Evolutionary conservation across 306 rosid genomes (phyloP).

Genomic region (Prunus padus): DNA sequence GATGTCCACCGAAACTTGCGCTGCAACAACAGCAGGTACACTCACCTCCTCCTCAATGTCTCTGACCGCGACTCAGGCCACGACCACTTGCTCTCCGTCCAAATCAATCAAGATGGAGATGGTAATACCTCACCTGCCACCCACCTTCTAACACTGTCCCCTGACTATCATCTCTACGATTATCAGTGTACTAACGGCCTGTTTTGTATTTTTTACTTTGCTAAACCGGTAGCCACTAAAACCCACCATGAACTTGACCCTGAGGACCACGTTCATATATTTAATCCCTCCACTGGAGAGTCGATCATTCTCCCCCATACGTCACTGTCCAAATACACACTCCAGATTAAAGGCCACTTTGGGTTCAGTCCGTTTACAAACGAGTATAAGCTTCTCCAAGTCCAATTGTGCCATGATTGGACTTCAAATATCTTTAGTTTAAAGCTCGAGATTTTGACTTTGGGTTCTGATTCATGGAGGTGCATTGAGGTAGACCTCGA

Average conservation of each 20-base stretch:
- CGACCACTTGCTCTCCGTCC: not conserved
- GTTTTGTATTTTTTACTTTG: not conserved
- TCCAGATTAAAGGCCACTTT: not conserved
- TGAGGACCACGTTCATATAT: not conserved
- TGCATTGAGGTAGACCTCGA: not conserved
- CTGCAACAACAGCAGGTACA: not conserved
- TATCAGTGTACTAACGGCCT: not conserved
- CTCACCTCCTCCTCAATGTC: not conserved
- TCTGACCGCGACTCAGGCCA: not conserved
- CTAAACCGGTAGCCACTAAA: too few relatives aligned
- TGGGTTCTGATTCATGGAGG: slow-evolving; percentile 7
- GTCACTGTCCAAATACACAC: not conserved
- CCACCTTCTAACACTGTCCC: slow-evolving; percentile 5
- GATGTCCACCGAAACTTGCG: not conserved
- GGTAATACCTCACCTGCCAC: not conserved
- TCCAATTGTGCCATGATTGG: not conserved
- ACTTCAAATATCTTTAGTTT: not conserved
- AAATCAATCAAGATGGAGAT: not conserved
- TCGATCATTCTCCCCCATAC: not conserved
- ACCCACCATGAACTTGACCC: too few relatives aligned
- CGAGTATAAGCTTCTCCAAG: not conserved
- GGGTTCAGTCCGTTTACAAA: not conserved
- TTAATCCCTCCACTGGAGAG: not conserved
- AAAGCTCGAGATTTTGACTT: not conserved
- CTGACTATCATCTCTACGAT: not conserved